Percentiles rank a stretch among this genome's conserved stretches.
Evolutionary conservation across 306 rosid species (phyloP).

Genomic region (Pueraria montana): DNA sequence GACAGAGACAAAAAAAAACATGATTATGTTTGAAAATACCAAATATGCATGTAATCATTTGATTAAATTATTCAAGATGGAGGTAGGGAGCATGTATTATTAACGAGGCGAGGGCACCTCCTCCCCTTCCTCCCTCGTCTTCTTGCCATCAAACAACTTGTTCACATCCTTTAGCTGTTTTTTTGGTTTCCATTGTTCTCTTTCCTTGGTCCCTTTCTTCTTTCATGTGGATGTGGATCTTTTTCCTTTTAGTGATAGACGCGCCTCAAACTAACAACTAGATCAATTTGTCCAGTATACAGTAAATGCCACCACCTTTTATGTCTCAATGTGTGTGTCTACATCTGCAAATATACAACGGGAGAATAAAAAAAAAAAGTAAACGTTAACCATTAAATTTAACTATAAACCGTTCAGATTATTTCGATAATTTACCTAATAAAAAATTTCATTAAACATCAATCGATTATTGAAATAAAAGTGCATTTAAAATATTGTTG

Average conservation of each 20-base stretch:
- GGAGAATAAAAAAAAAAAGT: too few species aligned
- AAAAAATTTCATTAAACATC: too few species aligned
- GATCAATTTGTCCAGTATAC: neutral
- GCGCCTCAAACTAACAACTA: slow-evolving; percentile 24
- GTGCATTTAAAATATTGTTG: neutral
- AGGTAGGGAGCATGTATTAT: neutral
- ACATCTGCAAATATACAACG: too few species aligned
- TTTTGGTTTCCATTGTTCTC: slow-evolving; percentile 27
- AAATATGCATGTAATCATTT: neutral
- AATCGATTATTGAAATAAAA: too few species aligned
- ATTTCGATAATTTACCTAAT: too few species aligned
- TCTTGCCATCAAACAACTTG: neutral
- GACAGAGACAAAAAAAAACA: too few species aligned
- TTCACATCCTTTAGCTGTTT: neutral
- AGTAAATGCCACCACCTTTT: neutral
- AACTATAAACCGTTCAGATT: too few species aligned
- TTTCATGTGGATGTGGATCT: slow-evolving; percentile 11
- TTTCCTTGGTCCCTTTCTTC: neutral
- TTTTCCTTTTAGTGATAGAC: neutral
- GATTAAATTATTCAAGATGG: slow-evolving; percentile 13
- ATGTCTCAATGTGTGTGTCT: neutral
- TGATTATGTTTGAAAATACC: neutral
- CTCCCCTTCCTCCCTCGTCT: neutral
- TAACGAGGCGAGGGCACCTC: neutral
- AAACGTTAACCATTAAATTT: too few species aligned